Evolutionary conservation across 371 early-diverging fungal species (phyloP).

Genomic region (Saksenaea oblongispora): DNA sequence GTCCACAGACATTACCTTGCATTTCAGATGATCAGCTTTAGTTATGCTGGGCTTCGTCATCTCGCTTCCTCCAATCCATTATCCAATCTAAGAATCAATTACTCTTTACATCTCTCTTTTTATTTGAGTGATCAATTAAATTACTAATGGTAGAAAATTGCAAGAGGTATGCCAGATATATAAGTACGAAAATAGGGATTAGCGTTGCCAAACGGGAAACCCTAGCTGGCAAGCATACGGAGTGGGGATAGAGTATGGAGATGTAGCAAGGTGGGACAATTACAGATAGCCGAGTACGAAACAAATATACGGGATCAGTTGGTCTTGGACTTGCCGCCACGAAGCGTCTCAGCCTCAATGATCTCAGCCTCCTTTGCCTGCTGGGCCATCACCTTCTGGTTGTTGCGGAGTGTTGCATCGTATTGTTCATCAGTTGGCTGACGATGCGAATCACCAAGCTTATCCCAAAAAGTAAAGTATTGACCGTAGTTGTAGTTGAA

Average conservation of each 20-base stretch:
- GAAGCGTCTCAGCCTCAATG: slow-evolving; percentile 45
- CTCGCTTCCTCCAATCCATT: too few species aligned
- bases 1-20: too few species aligned
- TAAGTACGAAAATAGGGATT: not conserved
- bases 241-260: not conserved
- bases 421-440: slow-evolving; percentile 72
- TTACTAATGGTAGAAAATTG: not conserved
- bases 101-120: not conserved
- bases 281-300: not conserved
- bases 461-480: slow-evolving; percentile 91
- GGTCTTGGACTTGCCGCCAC: slow-evolving; percentile 17
- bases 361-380: slow-evolving; percentile 69
- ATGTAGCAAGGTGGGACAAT: not conserved
- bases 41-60: too few species aligned
- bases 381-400: slow-evolving; percentile 64
- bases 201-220: not conserved
- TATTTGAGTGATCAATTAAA: slow-evolving; percentile 2
- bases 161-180: slow-evolving; percentile 4
- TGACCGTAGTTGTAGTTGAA: slow-evolving; percentile 99
- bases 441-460: slow-evolving; percentile 72
- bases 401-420: slow-evolving; percentile 59
- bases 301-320: slow-evolving; percentile 8
- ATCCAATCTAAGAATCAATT: too few species aligned
- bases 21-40: too few species aligned
- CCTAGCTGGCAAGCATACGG: not conserved